phyloP scores from a whole-genome alignment of 129 eudicot genomes.

The Apium graveolens region DNA sequence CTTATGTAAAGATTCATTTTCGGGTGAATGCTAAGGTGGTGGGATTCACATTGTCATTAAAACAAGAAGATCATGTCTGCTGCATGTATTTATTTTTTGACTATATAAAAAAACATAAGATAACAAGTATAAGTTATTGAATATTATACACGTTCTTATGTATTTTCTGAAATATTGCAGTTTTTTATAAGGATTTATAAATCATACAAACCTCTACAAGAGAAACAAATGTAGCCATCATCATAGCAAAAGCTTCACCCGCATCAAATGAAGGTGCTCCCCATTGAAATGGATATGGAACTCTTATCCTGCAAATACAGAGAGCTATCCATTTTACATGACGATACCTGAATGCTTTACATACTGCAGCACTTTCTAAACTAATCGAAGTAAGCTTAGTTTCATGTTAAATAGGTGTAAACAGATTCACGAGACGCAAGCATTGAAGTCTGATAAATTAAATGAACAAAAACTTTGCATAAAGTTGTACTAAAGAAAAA shows the following conservation, averaged over 20 bases:
- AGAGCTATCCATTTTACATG: not conserved
- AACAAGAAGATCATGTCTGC: not conserved
- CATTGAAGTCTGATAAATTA: not conserved
- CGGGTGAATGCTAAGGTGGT: not conserved
- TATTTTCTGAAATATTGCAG: not conserved
- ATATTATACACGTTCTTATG: not conserved
- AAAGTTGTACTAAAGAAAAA: not conserved
- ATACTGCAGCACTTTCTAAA: not conserved
- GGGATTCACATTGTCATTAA: not conserved
- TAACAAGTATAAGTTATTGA: not conserved
- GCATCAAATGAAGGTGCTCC: conserved; percentile 49
- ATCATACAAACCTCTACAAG: conserved; percentile 37
- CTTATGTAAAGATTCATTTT: not conserved
- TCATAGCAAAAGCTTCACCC: conserved; percentile 44
- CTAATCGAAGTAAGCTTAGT: not conserved
- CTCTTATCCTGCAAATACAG: conserved; percentile 31
- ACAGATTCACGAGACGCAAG: not conserved
- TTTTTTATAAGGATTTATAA: not conserved
- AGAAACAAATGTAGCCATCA: conserved; percentile 51
- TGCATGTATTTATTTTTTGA: not conserved
- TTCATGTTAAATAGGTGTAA: not conserved
- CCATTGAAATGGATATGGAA: conserved; percentile 60
- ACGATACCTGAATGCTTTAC: not conserved
- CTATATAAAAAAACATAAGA: not conserved
- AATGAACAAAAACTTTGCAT: not conserved